These are phyloP conservation scores for Populus deltoides DNA, from an alignment of 345 rosid genomes.

Conservation along the genomic window DNA sequence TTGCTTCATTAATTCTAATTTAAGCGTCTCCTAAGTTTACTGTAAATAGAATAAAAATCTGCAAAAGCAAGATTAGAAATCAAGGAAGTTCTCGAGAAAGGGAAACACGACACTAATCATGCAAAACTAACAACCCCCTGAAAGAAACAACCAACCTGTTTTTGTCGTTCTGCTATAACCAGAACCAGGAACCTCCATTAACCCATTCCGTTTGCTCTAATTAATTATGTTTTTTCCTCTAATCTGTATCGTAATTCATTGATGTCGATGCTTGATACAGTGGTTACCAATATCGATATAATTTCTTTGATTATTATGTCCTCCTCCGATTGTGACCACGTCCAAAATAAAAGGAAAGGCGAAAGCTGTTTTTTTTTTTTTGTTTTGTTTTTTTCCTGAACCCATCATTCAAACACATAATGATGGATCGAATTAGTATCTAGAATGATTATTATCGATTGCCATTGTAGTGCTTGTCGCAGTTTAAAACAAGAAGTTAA, in stretches of 20 bases:
- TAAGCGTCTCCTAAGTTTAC: not conserved
- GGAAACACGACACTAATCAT: not conserved
- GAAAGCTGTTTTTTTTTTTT: too few species aligned
- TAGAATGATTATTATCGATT: too few species aligned
- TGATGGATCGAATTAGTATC: not conserved
- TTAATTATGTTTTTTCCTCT: not conserved
- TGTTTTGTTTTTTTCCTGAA: not conserved
- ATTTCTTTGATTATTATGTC: too few species aligned
- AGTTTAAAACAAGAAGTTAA: too few species aligned
- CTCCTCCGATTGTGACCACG: not conserved
- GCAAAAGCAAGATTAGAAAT: not conserved
- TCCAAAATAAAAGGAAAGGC: not conserved
- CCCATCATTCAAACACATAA: not conserved
- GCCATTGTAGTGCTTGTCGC: not conserved
- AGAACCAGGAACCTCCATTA: not conserved
- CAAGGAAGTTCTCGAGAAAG: constrained; percentile 2
- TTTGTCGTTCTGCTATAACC: not conserved
- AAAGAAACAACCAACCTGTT: constrained; percentile 16
- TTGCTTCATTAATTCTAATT: not conserved
- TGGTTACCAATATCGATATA: not conserved
- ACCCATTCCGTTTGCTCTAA: not conserved
- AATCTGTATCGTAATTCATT: not conserved
- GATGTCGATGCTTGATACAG: not conserved
- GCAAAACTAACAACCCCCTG: constrained; percentile 1
- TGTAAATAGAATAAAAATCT: not conserved